phyloP scores from a whole-genome alignment of 768 basidiomycete species.

The Termitomyces heimii region DNA sequence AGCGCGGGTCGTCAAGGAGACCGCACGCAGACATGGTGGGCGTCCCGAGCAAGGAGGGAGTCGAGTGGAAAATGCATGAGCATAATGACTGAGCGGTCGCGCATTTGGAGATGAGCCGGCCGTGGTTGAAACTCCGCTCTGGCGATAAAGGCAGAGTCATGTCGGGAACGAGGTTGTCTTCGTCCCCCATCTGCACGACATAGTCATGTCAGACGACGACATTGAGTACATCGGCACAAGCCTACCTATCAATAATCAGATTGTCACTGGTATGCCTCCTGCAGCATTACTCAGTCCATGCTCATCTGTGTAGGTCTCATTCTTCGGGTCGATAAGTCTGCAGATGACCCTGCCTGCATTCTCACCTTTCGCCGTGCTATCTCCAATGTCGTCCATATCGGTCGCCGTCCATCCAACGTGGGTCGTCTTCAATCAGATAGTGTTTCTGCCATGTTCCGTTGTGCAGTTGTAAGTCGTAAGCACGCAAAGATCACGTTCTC shows the following conservation, averaged over 20 bases:
- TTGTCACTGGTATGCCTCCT: conserved; percentile 30
- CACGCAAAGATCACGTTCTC: conserved; percentile 76
- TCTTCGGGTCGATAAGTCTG: conserved; percentile 51
- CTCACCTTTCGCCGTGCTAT: conserved; percentile 48
- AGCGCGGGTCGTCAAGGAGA: conserved; percentile 8
- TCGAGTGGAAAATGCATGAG: neutral
- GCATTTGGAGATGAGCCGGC: conserved; percentile 5
- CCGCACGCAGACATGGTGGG: neutral
- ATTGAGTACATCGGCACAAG: conserved; percentile 53
- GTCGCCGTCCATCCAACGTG: conserved; percentile 56
- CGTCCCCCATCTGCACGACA: conserved; percentile 6
- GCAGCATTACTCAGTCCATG: conserved; percentile 5
- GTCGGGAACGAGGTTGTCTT: conserved; percentile 3
- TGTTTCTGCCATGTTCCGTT: conserved; percentile 57
- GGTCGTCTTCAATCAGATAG: conserved; percentile 30
- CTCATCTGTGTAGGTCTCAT: conserved; percentile 41
- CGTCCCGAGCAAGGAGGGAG: neutral
- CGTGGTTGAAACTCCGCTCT: conserved; percentile 11
- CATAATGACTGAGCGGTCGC: neutral
- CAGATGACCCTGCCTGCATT: conserved; percentile 34
- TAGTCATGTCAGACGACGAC: conserved; percentile 45
- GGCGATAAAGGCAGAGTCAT: conserved; percentile 13
- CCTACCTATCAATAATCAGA: conserved; percentile 23
- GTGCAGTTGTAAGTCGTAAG: conserved; percentile 72
- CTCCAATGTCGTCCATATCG: conserved; percentile 53